A percentile compares a stretch with the other conserved stretches of the same genome.
Evolutionary conservation across 2,329 filamentous ascomycete genomes (phyloP).

Genomic region (Colletotrichum liaoningense): DNA sequence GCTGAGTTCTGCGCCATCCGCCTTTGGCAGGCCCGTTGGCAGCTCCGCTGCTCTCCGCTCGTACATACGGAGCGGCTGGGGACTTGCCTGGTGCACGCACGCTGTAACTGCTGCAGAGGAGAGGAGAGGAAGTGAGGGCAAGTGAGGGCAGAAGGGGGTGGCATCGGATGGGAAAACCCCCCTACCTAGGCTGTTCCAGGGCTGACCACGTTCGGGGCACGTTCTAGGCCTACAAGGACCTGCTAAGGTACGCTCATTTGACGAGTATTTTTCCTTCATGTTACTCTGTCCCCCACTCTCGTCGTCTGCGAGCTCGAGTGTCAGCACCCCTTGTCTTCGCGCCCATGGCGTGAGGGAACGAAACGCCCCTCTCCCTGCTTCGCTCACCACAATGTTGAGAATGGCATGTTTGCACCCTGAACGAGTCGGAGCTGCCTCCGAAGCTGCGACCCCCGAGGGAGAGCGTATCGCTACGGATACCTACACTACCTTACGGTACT

Average conservation of each 20-base stretch:
- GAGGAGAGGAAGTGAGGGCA: not conserved
- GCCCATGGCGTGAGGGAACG: conserved; percentile 16
- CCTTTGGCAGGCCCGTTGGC: conserved; percentile 5
- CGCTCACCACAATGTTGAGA: conserved; percentile 28
- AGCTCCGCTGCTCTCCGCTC: conserved; percentile 7
- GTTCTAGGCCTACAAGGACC: conserved; percentile 52
- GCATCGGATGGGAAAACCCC: conserved; percentile 1
- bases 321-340: conserved; percentile 11
- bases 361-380: conserved; percentile 7
- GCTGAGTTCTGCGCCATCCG: not conserved
- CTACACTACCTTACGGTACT: too few species aligned
- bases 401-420: conserved; percentile 30
- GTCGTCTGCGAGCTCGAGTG: conserved; percentile 1
- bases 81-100: not conserved
- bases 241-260: conserved; percentile 43
- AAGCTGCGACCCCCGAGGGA: conserved; percentile 5
- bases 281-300: not conserved
- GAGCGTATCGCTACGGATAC: not conserved
- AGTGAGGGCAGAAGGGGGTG: conserved; percentile 2
- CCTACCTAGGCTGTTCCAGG: conserved; percentile 13
- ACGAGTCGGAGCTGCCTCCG: conserved; percentile 33
- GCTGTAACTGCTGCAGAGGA: not conserved
- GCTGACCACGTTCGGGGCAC: conserved; percentile 33
- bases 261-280: conserved; percentile 23
- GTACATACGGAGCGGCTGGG: not conserved